Evolutionary conservation across 2,329 filamentous ascomycete genomes (phyloP).

Genomic region (Claviceps spartinae): DNA sequence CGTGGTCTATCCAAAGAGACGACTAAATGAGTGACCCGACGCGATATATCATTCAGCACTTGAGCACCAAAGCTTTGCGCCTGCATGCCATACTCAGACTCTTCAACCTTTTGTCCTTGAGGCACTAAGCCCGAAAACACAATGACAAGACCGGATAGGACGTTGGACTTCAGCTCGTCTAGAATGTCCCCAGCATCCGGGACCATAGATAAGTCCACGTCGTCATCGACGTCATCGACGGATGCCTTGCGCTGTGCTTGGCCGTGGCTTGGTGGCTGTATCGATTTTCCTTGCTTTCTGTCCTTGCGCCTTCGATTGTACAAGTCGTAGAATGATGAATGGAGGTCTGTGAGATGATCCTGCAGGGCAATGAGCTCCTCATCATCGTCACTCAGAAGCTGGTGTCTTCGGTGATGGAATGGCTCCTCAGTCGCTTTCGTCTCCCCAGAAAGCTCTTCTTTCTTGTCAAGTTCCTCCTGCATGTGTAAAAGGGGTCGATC

Average conservation of each 20-base stretch:
- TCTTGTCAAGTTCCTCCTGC: conserved; percentile 80
- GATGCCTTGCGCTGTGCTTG: conserved; percentile 17
- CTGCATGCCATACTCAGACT: conserved; percentile 78
- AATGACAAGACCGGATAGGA: conserved; percentile 62
- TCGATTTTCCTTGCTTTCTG: conserved; percentile 20
- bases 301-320: conserved; percentile 48
- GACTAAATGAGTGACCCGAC: conserved; percentile 60
- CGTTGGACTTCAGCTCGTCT: conserved; percentile 61
- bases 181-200: conserved; percentile 83
- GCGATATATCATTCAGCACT: conserved; percentile 41
- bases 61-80: conserved; percentile 73
- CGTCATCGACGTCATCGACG: conserved; percentile 28
- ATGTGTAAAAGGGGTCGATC: conserved; percentile 83
- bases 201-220: conserved; percentile 38
- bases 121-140: conserved; percentile 88
- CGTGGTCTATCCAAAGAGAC: conserved; percentile 57
- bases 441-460: conserved; percentile 34
- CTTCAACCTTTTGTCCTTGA: conserved; percentile 62
- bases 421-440: conserved; percentile 13
- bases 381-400: conserved; percentile 79
- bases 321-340: conserved; percentile 67
- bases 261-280: conserved; percentile 21
- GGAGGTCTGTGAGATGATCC: conserved; percentile 60
- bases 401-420: conserved; percentile 42
- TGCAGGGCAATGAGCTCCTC: conserved; percentile 67